Percentiles rank a stretch among this genome's conserved stretches.
Conservation (phyloP, 805 yeast genomes). For the Suhomyces sp. region DNA sequence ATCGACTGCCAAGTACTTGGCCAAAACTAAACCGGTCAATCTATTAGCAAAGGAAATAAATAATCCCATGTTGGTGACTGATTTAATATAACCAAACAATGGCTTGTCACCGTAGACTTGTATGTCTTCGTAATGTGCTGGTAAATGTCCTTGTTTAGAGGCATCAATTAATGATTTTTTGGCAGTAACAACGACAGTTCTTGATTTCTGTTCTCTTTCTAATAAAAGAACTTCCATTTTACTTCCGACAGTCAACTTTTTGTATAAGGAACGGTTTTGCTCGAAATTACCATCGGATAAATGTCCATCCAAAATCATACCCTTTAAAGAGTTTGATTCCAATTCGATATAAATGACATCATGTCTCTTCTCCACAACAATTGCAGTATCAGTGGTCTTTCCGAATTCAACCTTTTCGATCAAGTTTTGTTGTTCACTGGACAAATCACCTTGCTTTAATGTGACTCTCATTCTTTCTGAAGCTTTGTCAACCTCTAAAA, state of each 20-base stretch:
- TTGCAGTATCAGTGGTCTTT: constrained; percentile 56
- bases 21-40: constrained; percentile 79
- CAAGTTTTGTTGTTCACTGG: constrained; percentile 46
- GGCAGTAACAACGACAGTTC: constrained; percentile 60
- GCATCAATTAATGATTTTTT: constrained; percentile 69
- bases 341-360: constrained; percentile 65
- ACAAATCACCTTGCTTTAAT: constrained; percentile 58
- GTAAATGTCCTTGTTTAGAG: constrained; percentile 54
- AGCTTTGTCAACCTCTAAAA: constrained; percentile 54
- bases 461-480: constrained; percentile 66
- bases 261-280: constrained; percentile 64
- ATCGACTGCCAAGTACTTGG: constrained; percentile 60
- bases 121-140: constrained; percentile 60
- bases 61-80: constrained; percentile 76
- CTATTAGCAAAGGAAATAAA: constrained; percentile 80
- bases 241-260: constrained; percentile 63
- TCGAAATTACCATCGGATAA: constrained; percentile 74
- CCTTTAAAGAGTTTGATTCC: constrained; percentile 52
- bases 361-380: constrained; percentile 71
- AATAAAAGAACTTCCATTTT: constrained; percentile 61
- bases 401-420: constrained; percentile 57
- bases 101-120: constrained; percentile 40
- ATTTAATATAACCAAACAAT: constrained; percentile 73
- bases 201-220: constrained; percentile 61
- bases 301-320: constrained; percentile 73